Conservation (phyloP, 768 basidiomycete genomes). For the Jaapia argillacea region DNA sequence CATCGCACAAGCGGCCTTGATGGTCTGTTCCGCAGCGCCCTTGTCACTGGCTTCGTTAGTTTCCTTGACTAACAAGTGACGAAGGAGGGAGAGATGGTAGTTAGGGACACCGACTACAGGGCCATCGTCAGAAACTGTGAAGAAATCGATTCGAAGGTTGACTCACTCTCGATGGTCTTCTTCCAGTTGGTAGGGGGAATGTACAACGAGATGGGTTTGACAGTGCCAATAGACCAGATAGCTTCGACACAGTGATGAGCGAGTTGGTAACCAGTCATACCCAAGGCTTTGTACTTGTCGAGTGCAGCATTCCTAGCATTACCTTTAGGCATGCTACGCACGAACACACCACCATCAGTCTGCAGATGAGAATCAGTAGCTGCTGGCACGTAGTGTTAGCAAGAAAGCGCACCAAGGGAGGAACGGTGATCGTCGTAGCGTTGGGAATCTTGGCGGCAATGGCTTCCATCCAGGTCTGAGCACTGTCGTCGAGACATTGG, state of each 20-base stretch:
- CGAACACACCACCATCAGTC: constrained; percentile 6
- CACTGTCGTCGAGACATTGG: not conserved
- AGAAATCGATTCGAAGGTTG: not conserved
- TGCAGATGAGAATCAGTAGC: not conserved
- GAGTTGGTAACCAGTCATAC: constrained; percentile 2
- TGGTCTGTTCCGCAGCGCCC: constrained; percentile 2
- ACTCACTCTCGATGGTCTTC: constrained; percentile 1
- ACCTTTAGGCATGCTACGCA: constrained; percentile 4
- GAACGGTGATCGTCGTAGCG: constrained; percentile 3
- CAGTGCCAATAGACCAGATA: constrained; percentile 5
- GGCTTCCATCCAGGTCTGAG: constrained; percentile 6
- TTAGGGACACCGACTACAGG: not conserved
- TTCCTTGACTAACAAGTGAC: constrained; percentile 5
- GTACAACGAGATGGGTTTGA: not conserved
- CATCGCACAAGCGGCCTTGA: constrained; percentile 5
- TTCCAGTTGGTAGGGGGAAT: constrained; percentile 6
- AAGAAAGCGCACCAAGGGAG: constrained; percentile 4
- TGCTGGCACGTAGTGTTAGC: not conserved
- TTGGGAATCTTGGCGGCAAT: constrained; percentile 4
- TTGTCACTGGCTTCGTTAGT: not conserved
- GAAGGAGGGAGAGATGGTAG: not conserved
- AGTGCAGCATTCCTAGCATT: constrained; percentile 2
- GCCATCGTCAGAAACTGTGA: not conserved
- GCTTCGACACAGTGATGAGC: constrained; percentile 7
- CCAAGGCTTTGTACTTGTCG: constrained; percentile 5